Evolutionary conservation across 208 protist genomes (phyloP), one percentile per base, ranked within the genome.

Genomic region (Spongospora subterranea): DNA sequence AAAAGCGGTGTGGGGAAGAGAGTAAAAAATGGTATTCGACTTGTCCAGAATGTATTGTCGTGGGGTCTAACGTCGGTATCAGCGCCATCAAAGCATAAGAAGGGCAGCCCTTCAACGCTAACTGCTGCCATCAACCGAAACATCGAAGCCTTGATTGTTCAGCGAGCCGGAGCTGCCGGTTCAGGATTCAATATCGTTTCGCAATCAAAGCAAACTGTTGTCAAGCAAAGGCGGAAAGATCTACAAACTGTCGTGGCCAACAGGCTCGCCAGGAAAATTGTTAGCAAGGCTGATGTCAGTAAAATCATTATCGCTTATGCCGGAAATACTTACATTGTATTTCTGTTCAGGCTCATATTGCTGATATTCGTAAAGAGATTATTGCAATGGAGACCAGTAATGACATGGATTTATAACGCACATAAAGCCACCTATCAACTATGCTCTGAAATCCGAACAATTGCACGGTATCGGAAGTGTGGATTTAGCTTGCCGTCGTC

Each of bases 11-110:
- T n/a, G n/a, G n/a, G n/a, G n/a, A n/a, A n/a, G n/a, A n/a, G n/a
- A n/a, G n/a, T n/a, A n/a, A n/a, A n/a, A n/a, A n/a, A n/a, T n/a
- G n/a, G n/a, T n/a, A n/a, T n/a, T n/a, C n/a, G n/a, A n/a, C n/a
- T n/a, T n/a, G n/a, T n/a, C n/a, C n/a, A n/a, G n/a, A n/a, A n/a
- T n/a, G n/a, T n/a, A n/a, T n/a, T n/a, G n/a, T n/a, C n/a, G n/a
- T n/a, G n/a, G n/a, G n/a, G n/a, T n/a, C n/a, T n/a, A n/a, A n/a
- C n/a, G n/a, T n/a, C n/a, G n/a, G n/a, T n/a, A n/a, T n/a, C n/a
- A 82, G 71, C 71, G 6, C 71, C 71, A 43, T 45, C 71, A n/a
- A 82, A 82, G 35, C 6, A 43, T 13, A 82, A 82, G 71, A 82
- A 82, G 40, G 17, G 13, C 13, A 6, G 71, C 17, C 6, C 6